Base-by-base conservation (phyloP, 2,329 filamentous ascomycete genomes). In the Curvularia eragrostidis region DNA sequence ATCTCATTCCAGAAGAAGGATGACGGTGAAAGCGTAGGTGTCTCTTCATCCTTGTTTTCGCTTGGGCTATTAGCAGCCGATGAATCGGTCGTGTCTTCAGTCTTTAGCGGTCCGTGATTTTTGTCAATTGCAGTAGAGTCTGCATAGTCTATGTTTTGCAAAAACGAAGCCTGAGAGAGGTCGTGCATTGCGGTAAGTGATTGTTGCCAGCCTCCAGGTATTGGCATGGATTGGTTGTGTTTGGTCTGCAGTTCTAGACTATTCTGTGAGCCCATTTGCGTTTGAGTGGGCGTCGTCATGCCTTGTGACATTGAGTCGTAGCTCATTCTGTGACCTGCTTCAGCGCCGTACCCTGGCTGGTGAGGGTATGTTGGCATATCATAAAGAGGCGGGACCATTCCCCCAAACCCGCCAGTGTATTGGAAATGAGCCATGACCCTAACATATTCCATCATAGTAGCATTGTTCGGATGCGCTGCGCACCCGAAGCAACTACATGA, bases 401-500 rank as follows among this genome's bases (percentile, higher is more conserved):
- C 49, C 30, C 72, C 72, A 47, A 74, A 74, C 3, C 67, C 70
- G 15, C 74, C 74, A 8, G 68, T 71, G 51, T 68, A 74, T 63
- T 75, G 73, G 43, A 67, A 76, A 7, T 75, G 67, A 30, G 73
- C 71, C 72, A 77, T 77, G 0, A 69, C 62, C 6, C 82, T 78
- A 3, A 87, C 79, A 56, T 82, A 79, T 46, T 81, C 76, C 78
- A 80, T 83, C 49, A 85, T 90, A 21, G 87, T 84, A 7, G 85
- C 81, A 64, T 90, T 90, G 68, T 87, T 89, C 12, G 88, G 87
- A 70, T 90, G 88, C 2, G 85, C 85, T 5, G 86, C 82, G 69
- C 89, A 91, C 10, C 87, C 88, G 34, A 90, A 78, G 68, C 89
- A 91, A 63, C 87, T 83, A 63, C 89, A 91, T 26, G 79, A 79